Evolutionary conservation across 306 rosid species (phyloP).

Genomic region (Medicago truncatula): DNA sequence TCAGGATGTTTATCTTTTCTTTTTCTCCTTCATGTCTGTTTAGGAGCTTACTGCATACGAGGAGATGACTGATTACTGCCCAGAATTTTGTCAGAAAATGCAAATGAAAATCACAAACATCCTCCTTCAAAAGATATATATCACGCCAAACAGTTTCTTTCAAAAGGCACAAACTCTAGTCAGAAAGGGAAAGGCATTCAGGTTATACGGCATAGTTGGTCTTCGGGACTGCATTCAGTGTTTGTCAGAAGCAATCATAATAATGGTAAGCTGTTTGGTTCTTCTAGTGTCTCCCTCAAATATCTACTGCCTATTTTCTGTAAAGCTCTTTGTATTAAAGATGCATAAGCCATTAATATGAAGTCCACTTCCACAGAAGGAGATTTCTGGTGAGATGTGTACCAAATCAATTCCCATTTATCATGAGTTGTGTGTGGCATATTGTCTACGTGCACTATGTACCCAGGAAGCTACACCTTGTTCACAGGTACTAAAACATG

Average conservation of each 20-base stretch:
- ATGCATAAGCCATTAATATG: conserved; percentile 50
- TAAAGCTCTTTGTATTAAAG: conserved; percentile 28
- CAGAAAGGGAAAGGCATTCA: conserved; percentile 74
- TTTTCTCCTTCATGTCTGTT: conserved; percentile 26
- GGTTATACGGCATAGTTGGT: conserved; percentile 52
- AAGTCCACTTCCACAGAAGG: conserved; percentile 58
- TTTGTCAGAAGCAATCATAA: conserved; percentile 76
- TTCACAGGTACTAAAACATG: conserved; percentile 68
- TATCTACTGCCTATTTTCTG: conserved; percentile 3
- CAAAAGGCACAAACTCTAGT: conserved; percentile 70
- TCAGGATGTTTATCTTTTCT: background rate
- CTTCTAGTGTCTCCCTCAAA: conserved; percentile 18
- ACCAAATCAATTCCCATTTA: conserved; percentile 41
- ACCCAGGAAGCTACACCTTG: conserved; percentile 80
- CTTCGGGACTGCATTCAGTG: conserved; percentile 71
- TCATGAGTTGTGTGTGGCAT: conserved; percentile 73
- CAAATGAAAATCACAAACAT: conserved; percentile 67
- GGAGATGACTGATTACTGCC: conserved; percentile 61
- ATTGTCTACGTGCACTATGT: conserved; percentile 79
- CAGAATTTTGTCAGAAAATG: conserved; percentile 77
- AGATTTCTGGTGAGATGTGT: conserved; percentile 50
- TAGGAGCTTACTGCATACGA: conserved; percentile 85
- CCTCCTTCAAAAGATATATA: conserved; percentile 70
- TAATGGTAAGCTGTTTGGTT: conserved; percentile 56
- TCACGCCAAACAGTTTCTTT: conserved; percentile 56